Evolutionary conservation across 169 alveolate genomes (phyloP).

Genomic region (Eimeria sp.): DNA sequence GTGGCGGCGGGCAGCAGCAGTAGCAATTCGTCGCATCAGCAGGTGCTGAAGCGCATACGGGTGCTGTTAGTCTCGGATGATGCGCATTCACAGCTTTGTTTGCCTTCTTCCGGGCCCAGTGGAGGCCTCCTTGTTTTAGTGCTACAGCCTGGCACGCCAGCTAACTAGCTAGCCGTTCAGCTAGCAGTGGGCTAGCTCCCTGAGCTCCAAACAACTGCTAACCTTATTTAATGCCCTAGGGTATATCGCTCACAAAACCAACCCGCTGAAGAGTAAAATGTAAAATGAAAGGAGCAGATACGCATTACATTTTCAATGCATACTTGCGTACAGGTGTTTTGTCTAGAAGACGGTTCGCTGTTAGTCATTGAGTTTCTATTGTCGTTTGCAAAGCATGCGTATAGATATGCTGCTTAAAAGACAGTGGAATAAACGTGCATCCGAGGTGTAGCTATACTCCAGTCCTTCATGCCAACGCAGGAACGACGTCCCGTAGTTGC

Average conservation of each 20-base stretch:
- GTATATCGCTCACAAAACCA: not conserved
- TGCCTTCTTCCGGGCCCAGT: not conserved
- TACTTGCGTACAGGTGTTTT: not conserved
- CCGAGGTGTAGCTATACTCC: not conserved
- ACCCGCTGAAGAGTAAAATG: not conserved
- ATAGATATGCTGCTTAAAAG: not conserved
- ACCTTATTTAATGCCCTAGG: not conserved
- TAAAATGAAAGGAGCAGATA: too few relatives aligned
- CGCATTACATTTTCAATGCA: not conserved
- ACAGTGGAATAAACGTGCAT: not conserved
- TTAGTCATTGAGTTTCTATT: not conserved
- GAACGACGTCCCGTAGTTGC: not conserved
- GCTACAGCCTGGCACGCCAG: not conserved
- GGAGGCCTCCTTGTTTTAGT: constrained; percentile 12
- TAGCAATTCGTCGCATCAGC: not conserved
- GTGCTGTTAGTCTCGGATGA: not conserved
- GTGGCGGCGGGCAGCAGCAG: too few relatives aligned
- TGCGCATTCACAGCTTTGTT: not conserved
- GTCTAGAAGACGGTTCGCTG: not conserved
- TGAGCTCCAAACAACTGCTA: not conserved
- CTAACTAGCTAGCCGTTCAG: not conserved
- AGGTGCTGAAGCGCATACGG: too few relatives aligned
- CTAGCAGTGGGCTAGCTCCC: not conserved
- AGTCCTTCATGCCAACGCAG: not conserved
- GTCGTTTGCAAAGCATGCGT: not conserved